These are phyloP conservation scores for Tritrichomonas foetus DNA, from an alignment of 208 protist species.

Conservation along the genomic window DNA sequence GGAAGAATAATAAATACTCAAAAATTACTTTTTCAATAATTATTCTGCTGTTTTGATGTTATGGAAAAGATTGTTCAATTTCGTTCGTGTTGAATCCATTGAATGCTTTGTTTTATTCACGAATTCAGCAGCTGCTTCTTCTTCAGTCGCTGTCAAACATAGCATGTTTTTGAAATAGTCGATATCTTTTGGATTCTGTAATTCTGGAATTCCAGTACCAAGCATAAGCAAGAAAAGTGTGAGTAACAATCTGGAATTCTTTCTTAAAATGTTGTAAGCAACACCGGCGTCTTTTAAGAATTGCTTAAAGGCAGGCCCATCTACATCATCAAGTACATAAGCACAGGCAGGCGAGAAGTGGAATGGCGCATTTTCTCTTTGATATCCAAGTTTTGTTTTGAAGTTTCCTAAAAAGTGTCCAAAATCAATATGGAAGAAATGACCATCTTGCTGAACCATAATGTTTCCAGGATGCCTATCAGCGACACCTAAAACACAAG, in stretches of 20 bases:
- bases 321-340: background rate
- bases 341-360: slow-evolving; percentile 67
- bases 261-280: slow-evolving; percentile 28
- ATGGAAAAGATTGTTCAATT: background rate
- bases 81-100: background rate
- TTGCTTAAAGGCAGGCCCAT: background rate
- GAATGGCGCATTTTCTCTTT: slow-evolving; percentile 80
- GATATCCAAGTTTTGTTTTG: slow-evolving; percentile 81
- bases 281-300: background rate
- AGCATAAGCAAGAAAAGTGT: background rate
- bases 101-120: background rate
- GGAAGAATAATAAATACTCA: too few species aligned
- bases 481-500: slow-evolving; percentile 64
- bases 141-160: background rate
- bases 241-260: background rate
- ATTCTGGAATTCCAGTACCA: slow-evolving; percentile 21
- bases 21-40: too few species aligned
- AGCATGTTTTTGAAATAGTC: slow-evolving; percentile 39
- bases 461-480: slow-evolving; percentile 65
- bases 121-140: slow-evolving; percentile 1
- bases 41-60: too few species aligned
- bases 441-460: slow-evolving; percentile 60
- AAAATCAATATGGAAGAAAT: slow-evolving; percentile 85
- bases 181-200: slow-evolving; percentile 8
- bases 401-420: slow-evolving; percentile 88